These are phyloP conservation scores for Chalciporus sp. DNA, from an alignment of 1,284 basidiomycete genomes.

Conservation along the genomic window DNA sequence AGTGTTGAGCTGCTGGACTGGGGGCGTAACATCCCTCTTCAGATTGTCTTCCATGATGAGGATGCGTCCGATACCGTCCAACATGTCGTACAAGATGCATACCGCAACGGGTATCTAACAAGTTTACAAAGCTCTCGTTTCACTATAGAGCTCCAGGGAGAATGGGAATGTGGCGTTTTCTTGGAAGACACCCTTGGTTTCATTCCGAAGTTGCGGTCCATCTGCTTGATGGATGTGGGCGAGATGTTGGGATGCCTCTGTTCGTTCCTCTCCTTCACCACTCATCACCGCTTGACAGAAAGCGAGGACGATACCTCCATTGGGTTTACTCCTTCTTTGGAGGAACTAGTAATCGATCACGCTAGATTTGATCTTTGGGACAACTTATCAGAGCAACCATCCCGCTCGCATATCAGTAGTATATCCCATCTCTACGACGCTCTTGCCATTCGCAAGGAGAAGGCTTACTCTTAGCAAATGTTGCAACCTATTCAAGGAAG, in stretches of 20 bases:
- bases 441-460: not conserved
- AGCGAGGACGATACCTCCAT: not conserved
- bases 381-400: not conserved
- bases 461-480: not conserved
- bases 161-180: not conserved
- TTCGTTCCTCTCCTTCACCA: not conserved
- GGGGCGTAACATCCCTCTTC: not conserved
- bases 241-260: not conserved
- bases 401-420: not conserved
- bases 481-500: not conserved
- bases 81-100: not conserved
- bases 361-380: not conserved
- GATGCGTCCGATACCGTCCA: not conserved
- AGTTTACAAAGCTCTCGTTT: not conserved
- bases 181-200: not conserved
- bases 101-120: not conserved
- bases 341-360: not conserved
- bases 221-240: not conserved
- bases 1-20: not conserved
- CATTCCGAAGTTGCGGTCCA: not conserved
- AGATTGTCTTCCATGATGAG: not conserved
- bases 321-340: not conserved
- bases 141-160: not conserved
- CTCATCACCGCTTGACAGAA: not conserved
- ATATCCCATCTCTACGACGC: not conserved